Base-by-base conservation (phyloP, 768 basidiomycete species). In the Tulasnella sp. region DNA sequence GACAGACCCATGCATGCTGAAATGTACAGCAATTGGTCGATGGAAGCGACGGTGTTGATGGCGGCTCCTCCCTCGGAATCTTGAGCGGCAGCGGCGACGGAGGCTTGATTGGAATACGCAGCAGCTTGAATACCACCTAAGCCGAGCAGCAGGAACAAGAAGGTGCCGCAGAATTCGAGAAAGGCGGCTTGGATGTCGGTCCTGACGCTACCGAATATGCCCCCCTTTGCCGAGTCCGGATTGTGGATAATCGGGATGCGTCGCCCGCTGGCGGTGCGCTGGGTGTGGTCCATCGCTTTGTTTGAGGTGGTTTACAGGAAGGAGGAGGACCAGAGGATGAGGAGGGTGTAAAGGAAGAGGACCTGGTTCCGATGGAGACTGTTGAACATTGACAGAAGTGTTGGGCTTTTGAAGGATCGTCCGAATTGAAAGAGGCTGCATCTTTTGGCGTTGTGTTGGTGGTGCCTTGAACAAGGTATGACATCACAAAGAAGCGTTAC, bases 21-120 rank as follows among this genome's bases (percentile, higher is more conserved):
- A 37, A 82, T 82, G 79, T 80, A 82, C 14, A 81, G 50, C 42
- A 82, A 46, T 69, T 82, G 82, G n/a, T 82, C 79, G 64, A 82
- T 82, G 60, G 78, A 80, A 22, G 81, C 81, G 50, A 82, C 82
- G 18, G 74, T 37, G 77, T 81, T 82, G 48, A 76, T 41, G 20
- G 80, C 77, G 4, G 72, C 50, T 24, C 34, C 77, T 34, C 79
- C 69, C 41, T 42, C 60, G 4, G 76, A 60, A n/a, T 58, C 46
- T 34, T 75, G n/a, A 12, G 76, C 20, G 18, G 74, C 80, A n/a
- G 79, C 73, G 22, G 78, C 58, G 76, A 79, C 76, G 22, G 75
- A 37, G 11, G 76, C 41, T 20, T 41, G 20, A 7, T 82, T 60
- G 24, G 83, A 77, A 37, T 48, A 76, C 4, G 81, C 80, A 28